Evolutionary conservation across 345 rosid species (phyloP), one percentile per base, ranked within the genome.

Genomic region (Balakata baccata): DNA sequence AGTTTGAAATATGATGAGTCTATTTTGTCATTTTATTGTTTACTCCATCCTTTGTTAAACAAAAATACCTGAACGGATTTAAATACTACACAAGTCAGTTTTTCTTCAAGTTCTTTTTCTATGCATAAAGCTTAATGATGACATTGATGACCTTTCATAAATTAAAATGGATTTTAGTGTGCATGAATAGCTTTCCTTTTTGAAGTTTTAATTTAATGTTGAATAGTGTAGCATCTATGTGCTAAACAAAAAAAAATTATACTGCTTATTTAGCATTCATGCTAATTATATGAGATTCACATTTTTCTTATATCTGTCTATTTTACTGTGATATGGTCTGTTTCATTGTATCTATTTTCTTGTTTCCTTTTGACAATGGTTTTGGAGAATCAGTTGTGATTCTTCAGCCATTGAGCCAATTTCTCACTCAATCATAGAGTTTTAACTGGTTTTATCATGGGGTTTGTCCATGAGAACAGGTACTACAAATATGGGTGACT

Each of bases 401-500:
- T 47, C 14, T 50, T 46, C 47, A 29, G 23, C 22, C 38, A 46
- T 49, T 60, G 54, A 29, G 45, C 22, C 29, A 9, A 16, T 73
- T 72, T 75, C 74, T 1, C 74, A 47, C 16, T 37, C 49, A 11
- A 43, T 75, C 59, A 64, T 11, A 61, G 47, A 52, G 69, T 16
- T 66, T 18, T 17, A 61, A 79, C 69, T 83, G 45, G 81, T 69
- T 61, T 51, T 64, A 49, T 69, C 22, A 38, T 69, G 66, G 70
- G 38, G 66, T 72, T 56, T 53, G 74, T 61, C 34, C 72, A 23
- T 77, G 75, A 56, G 74, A 53, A 43, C 76, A 83, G 85, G 50
- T 66, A 23, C 75, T 77, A 71, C 62, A 62, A 64, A 70, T 68
- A 69, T 74, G 66, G 88, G 60, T 77, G 96, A 89, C 57, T 68